Conservation (phyloP, 148 eudicot species). For the Camellia sinensis region DNA sequence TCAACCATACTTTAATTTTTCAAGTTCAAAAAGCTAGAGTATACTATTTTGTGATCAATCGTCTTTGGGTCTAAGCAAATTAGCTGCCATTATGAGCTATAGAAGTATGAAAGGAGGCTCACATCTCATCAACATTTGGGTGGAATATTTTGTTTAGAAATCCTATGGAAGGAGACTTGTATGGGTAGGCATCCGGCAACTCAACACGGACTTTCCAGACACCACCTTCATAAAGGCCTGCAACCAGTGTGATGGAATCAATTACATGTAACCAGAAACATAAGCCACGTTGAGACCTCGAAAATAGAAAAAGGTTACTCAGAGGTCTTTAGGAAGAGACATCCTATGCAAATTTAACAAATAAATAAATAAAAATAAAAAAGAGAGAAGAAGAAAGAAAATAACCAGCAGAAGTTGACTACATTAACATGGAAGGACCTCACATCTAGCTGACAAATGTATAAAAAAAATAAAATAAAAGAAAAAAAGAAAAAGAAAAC, state of each 20-base stretch:
- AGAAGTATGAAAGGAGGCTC: conserved; percentile 24
- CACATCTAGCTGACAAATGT: not conserved
- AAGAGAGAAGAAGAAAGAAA: not conserved
- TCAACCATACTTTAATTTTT: no score
- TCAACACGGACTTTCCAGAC: conserved; percentile 83
- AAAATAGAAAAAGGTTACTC: not conserved
- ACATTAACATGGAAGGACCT: not conserved
- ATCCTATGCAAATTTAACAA: not conserved
- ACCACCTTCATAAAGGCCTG: conserved; percentile 87
- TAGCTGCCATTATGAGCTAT: not conserved
- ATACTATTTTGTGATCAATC: no score
- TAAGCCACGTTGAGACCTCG: not conserved
- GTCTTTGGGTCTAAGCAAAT: not conserved
- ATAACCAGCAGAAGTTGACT: not conserved
- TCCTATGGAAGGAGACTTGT: conserved; percentile 86
- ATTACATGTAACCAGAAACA: not conserved
- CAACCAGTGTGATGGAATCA: conserved; percentile 6
- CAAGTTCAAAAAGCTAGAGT: no score
- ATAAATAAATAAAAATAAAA: no score
- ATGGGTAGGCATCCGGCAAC: conserved; percentile 87
- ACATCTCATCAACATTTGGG: conserved; percentile 91
- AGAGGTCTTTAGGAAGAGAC: not conserved
- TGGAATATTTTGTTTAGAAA: conserved; percentile 78
- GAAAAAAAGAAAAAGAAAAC: not conserved
- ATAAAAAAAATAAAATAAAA: no score